phyloP scores from a whole-genome alignment of 306 rosid species.

The Hippophae tibetana region DNA sequence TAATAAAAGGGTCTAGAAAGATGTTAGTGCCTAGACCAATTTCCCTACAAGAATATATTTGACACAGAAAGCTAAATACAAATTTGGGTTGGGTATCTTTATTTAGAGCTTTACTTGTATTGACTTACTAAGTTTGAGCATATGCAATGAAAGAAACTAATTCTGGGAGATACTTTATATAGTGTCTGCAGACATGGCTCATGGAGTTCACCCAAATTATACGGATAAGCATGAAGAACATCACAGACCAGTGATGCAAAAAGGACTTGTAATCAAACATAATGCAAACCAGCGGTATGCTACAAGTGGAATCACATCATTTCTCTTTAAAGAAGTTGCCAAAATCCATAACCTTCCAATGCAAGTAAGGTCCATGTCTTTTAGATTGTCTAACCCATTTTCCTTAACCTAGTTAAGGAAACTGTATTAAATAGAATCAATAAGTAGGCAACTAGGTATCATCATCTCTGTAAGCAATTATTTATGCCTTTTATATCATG shows the following conservation, averaged over 20 bases:
- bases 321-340: constrained; percentile 83
- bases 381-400: constrained; percentile 1
- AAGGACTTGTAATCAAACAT: constrained; percentile 86
- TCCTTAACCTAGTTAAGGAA: constrained; percentile 2
- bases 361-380: constrained; percentile 39
- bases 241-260: constrained; percentile 84
- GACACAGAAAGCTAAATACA: not conserved
- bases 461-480: not conserved
- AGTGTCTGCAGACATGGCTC: constrained; percentile 99
- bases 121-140: constrained; percentile 5
- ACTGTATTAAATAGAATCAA: constrained; percentile 1
- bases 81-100: not conserved
- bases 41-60: not conserved
- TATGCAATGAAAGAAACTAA: constrained; percentile 17
- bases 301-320: constrained; percentile 80
- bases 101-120: not conserved
- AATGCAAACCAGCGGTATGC: constrained; percentile 98
- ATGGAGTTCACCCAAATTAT: constrained; percentile 94
- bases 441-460: not conserved
- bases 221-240: constrained; percentile 85
- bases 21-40: not conserved
- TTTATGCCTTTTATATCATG: not conserved
- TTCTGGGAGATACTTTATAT: constrained; percentile 20
- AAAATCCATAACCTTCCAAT: constrained; percentile 73
- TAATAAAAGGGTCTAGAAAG: too few relatives aligned